A percentile compares a stretch with the other conserved stretches of the same genome.
Evolutionary conservation across 148 eudicot species (phyloP).

Genomic region (Oxyria digyna): DNA sequence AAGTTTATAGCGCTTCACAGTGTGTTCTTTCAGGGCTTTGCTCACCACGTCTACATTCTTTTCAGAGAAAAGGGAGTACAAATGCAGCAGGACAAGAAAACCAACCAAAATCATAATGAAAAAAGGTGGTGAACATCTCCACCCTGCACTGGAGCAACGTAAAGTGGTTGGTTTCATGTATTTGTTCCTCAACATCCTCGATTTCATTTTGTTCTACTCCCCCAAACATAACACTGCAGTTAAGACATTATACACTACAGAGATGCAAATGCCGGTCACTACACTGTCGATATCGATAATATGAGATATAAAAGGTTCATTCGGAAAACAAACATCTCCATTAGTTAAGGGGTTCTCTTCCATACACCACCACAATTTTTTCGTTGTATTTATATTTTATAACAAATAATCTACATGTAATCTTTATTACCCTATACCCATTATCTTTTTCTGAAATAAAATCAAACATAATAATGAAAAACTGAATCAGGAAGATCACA

Average conservation of each 20-base stretch:
- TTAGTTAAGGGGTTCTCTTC: background rate
- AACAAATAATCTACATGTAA: background rate
- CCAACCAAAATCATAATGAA: constrained; percentile 51
- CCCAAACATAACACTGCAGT: background rate
- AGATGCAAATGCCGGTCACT: background rate
- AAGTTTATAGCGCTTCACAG: constrained; percentile 34
- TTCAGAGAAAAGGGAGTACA: constrained; percentile 37
- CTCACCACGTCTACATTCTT: constrained; percentile 13
- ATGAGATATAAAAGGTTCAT: background rate
- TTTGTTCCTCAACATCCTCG: constrained; percentile 86
- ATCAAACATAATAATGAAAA: background rate
- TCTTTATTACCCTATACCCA: background rate
- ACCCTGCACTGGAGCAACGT: constrained; percentile 51
- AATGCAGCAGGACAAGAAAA: constrained; percentile 50
- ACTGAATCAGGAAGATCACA: background rate
- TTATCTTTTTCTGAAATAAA: background rate
- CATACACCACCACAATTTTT: background rate
- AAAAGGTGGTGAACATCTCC: constrained; percentile 43
- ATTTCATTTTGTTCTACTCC: constrained; percentile 20
- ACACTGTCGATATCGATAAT: background rate
- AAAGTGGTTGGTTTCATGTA: constrained; percentile 80
- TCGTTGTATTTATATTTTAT: background rate
- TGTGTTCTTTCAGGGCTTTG: constrained; percentile 15
- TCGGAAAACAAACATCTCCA: background rate
- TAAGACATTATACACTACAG: background rate